Evolutionary conservation across 495 filamentous ascomycete species (phyloP).

Genomic region (Parmelia sp.): DNA sequence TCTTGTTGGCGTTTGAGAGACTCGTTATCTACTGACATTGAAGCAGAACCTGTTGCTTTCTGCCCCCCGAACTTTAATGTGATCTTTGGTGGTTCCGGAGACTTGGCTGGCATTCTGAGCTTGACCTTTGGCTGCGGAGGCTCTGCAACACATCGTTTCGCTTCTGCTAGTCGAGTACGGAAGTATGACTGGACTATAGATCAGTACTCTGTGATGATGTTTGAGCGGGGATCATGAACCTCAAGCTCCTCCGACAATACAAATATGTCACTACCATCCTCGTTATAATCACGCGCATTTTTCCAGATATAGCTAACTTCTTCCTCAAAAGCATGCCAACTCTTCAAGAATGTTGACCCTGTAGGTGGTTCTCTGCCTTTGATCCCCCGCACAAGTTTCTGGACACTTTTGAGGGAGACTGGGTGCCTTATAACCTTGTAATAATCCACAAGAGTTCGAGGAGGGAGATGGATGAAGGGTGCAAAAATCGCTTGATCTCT

Average conservation of each 20-base stretch:
- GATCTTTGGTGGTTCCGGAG: conserved; percentile 48
- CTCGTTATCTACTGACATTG: conserved; percentile 46
- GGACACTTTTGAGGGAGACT: conserved; percentile 60
- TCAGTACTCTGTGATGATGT: conserved; percentile 27
- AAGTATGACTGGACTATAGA: conserved; percentile 50
- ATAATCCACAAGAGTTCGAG: conserved; percentile 61
- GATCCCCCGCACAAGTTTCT: conserved; percentile 63
- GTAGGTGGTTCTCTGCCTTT: conserved; percentile 58
- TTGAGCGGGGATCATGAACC: conserved; percentile 40
- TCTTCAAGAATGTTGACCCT: conserved; percentile 64
- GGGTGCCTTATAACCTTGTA: conserved; percentile 70
- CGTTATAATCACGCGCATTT: conserved; percentile 83
- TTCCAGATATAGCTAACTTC: conserved; percentile 72
- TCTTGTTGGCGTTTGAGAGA: conserved; percentile 44
- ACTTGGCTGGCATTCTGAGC: conserved; percentile 57
- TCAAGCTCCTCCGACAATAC: conserved; percentile 66
- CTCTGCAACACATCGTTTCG: conserved; percentile 58
- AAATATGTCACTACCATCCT: conserved; percentile 75
- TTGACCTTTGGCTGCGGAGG: conserved; percentile 69
- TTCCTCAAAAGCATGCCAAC: conserved; percentile 73
- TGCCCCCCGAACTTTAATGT: conserved; percentile 39
- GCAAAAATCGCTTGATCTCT: conserved; percentile 52
- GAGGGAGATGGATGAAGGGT: conserved; percentile 61
- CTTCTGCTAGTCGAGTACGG: conserved; percentile 56
- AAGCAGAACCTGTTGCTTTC: conserved; percentile 33